Percentiles rank a stretch among this genome's conserved stretches.
These are phyloP conservation scores for Fraxinus sp. DNA, from an alignment of 305 asterid genomes.

Conservation along the genomic window DNA sequence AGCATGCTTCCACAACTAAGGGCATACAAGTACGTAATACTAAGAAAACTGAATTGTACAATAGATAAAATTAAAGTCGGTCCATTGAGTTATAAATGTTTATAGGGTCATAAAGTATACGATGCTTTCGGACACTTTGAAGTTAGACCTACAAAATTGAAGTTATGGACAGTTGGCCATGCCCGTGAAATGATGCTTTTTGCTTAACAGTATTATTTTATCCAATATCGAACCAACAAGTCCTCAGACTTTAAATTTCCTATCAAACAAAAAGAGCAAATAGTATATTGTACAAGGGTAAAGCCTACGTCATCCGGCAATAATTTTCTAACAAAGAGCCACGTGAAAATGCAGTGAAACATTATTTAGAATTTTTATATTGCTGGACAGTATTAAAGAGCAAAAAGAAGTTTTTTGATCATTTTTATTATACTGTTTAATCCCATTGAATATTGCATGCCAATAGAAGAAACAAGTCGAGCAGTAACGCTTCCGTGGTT, in stretches of 20 bases:
- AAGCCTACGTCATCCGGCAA: not conserved
- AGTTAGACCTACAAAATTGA: not conserved
- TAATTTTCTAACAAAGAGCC: not conserved
- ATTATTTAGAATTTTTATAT: no score
- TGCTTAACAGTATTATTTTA: not conserved
- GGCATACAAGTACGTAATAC: not conserved
- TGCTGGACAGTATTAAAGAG: not conserved
- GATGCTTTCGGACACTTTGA: not conserved
- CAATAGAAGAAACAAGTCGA: not conserved
- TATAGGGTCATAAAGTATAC: not conserved
- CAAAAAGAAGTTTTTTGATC: no score
- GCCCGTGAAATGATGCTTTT: conserved; percentile 10
- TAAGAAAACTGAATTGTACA: not conserved
- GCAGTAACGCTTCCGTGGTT: not conserved
- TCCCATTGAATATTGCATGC: not conserved
- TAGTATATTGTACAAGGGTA: not conserved
- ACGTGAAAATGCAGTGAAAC: not conserved
- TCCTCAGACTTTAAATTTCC: not conserved
- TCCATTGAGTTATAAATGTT: not conserved
- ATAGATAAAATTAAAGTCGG: not conserved
- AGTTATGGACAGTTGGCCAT: not conserved
- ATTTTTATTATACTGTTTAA: no score
- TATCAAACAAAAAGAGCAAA: not conserved
- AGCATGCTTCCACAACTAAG: not conserved
- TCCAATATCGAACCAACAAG: not conserved